Conservation (phyloP, 148 eudicot genomes). For the Vaccinium myrtillus region DNA sequence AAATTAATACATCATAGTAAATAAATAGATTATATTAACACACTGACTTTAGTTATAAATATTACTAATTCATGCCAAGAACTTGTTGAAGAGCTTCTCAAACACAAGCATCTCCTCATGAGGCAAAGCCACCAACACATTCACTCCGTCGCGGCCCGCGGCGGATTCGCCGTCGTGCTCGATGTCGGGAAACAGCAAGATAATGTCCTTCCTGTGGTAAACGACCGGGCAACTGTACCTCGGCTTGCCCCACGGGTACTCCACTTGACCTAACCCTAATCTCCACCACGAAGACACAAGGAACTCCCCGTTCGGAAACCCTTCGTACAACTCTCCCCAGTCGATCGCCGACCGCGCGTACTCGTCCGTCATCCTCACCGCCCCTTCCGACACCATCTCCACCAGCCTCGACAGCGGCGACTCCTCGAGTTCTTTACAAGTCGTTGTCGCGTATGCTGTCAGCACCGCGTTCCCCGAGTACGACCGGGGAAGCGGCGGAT, state of each 20-base stretch:
- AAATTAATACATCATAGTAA: too few relatives aligned
- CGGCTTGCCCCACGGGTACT: slow-evolving; percentile 92
- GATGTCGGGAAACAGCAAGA: slow-evolving; percentile 74
- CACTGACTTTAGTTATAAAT: neutral
- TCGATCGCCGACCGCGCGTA: slow-evolving; percentile 80
- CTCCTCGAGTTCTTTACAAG: slow-evolving; percentile 50
- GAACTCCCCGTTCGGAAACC: slow-evolving; percentile 87
- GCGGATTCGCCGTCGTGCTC: slow-evolving; percentile 7
- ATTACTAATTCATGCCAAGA: slow-evolving; percentile 10
- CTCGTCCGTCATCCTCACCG: slow-evolving; percentile 64
- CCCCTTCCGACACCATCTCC: slow-evolving; percentile 59
- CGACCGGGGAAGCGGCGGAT: slow-evolving; percentile 53
- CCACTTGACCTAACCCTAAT: slow-evolving; percentile 69
- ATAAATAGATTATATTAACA: neutral
- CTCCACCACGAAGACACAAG: slow-evolving; percentile 95
- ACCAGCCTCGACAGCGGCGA: slow-evolving; percentile 48
- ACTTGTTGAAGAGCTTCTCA: slow-evolving; percentile 46
- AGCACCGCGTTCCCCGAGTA: slow-evolving; percentile 84
- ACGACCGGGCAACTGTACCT: slow-evolving; percentile 87
- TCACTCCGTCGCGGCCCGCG: slow-evolving; percentile 36
- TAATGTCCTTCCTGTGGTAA: slow-evolving; percentile 74
- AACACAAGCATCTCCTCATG: slow-evolving; percentile 68
- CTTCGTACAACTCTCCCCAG: slow-evolving; percentile 77
- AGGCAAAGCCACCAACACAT: slow-evolving; percentile 83
- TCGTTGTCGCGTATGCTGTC: slow-evolving; percentile 64